A percentile compares a stretch with the other conserved stretches of the same genome.
Conservation (phyloP, 2,329 filamentous ascomycete genomes). For the Didymella arachidicola region DNA sequence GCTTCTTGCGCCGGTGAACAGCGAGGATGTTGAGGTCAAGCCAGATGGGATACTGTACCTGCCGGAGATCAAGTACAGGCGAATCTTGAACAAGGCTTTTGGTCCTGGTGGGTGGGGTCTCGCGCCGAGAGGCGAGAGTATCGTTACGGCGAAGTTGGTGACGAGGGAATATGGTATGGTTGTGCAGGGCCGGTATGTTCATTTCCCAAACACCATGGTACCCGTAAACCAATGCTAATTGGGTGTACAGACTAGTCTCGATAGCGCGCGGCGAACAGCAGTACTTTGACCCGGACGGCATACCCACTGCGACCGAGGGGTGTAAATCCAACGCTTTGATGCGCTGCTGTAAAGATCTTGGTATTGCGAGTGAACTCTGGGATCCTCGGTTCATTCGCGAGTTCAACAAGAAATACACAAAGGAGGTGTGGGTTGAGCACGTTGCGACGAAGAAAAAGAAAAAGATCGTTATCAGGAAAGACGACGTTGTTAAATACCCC, state of each 20-base stretch:
- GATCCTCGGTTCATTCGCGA: constrained; percentile 88
- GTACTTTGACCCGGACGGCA: constrained; percentile 88
- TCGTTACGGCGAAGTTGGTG: constrained; percentile 79
- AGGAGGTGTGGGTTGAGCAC: constrained; percentile 92
- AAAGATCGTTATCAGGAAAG: constrained; percentile 86
- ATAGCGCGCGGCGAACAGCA: constrained; percentile 94
- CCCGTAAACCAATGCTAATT: neutral
- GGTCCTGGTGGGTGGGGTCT: constrained; percentile 96
- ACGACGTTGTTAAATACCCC: constrained; percentile 73
- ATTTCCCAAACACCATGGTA: neutral
- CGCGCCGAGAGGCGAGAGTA: constrained; percentile 83
- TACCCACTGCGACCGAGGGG: constrained; percentile 93
- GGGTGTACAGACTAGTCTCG: constrained; percentile 75
- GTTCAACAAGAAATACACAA: constrained; percentile 77
- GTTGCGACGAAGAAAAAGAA: constrained; percentile 84
- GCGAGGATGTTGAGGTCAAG: constrained; percentile 91
- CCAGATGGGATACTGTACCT: constrained; percentile 96
- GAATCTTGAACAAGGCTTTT: constrained; percentile 89
- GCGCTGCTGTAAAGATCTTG: constrained; percentile 97
- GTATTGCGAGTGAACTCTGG: constrained; percentile 94
- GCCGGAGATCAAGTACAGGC: constrained; percentile 96
- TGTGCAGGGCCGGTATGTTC: constrained; percentile 78
- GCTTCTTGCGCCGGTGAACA: constrained; percentile 71
- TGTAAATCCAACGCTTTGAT: constrained; percentile 98
- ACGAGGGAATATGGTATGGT: constrained; percentile 95